These are phyloP conservation scores for Hevea brasiliensis DNA, from an alignment of 345 rosid genomes.

Conservation along the genomic window DNA sequence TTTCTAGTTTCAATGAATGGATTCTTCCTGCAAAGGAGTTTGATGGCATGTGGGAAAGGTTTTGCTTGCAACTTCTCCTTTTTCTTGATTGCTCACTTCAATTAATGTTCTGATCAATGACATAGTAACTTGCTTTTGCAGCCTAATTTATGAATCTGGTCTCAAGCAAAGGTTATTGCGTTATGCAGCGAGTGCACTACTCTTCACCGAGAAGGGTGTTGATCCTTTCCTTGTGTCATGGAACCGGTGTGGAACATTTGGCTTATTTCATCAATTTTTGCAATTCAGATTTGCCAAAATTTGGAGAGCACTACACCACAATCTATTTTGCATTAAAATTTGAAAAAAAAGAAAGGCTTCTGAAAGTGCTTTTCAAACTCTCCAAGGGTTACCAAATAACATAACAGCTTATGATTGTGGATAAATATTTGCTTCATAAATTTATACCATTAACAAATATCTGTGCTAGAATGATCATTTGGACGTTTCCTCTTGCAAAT, in stretches of 20 bases:
- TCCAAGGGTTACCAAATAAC: neutral
- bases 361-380: neutral
- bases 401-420: neutral
- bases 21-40: conserved; percentile 94
- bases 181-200: conserved; percentile 89
- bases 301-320: neutral
- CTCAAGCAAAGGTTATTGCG: conserved; percentile 87
- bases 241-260: conserved; percentile 65
- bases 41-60: conserved; percentile 99
- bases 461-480: neutral
- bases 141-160: conserved; percentile 89
- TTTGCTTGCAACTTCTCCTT: conserved; percentile 18
- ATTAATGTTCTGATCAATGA: conserved; percentile 3
- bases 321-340: neutral
- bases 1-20: conserved; percentile 95
- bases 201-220: conserved; percentile 87
- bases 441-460: too few species aligned
- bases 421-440: too few species aligned
- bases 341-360: too few species aligned
- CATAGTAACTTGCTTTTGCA: conserved; percentile 39
- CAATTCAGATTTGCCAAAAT: neutral
- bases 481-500: neutral
- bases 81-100: neutral
- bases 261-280: neutral
- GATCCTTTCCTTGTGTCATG: conserved; percentile 88